Evolutionary conservation across 83 land plant species (phyloP), one percentile per base, ranked within the genome.

Genomic region (Larix sibirica): DNA sequence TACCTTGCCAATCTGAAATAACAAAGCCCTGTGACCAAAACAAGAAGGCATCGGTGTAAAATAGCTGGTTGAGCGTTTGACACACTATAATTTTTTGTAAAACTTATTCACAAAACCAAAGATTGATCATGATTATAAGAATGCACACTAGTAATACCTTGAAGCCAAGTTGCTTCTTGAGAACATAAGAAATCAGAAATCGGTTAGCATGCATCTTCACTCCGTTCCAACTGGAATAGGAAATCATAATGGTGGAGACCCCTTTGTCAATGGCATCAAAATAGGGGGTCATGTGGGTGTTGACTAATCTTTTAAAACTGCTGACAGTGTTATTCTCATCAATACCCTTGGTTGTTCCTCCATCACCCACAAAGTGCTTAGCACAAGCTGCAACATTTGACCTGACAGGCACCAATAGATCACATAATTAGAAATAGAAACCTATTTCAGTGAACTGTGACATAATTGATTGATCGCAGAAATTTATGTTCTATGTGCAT

Each of bases 161-260:
- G 87, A 95, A 95, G 14, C 85, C 81, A 12, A 95, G 87, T 20
- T 81, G 86, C 59, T 89, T 83, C 88, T 95, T 95, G 80, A 95
- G 93, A 44, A 84, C 91, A 4, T 69, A 70, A 26, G 96, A 91
- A 54, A 95, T 42, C 13, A 95, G 89, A 14, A 83, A 84, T 13
- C 73, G 81, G 59, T 95, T 93, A 14, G 93, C 88, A 62, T 95
- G 96, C 97, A 95, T 95, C 81, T 95, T 95, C 54, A 20, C 28
- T 1, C 96, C 94, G 84, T 95, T 95, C 94, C 90, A 93, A 88
- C 97, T 95, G 2, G 90, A 91, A 85, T 94, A 95, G 31, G 96
- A 94, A 7, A 89, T 85, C 97, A 95, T 95, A 80, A 95, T 76
- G 16, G 97, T 91, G 1, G 93, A 79, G 16, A 95, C 94, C 18